Evolutionary conservation across 1,284 basidiomycete species (phyloP).

Genomic region (Vanrija humicola): DNA sequence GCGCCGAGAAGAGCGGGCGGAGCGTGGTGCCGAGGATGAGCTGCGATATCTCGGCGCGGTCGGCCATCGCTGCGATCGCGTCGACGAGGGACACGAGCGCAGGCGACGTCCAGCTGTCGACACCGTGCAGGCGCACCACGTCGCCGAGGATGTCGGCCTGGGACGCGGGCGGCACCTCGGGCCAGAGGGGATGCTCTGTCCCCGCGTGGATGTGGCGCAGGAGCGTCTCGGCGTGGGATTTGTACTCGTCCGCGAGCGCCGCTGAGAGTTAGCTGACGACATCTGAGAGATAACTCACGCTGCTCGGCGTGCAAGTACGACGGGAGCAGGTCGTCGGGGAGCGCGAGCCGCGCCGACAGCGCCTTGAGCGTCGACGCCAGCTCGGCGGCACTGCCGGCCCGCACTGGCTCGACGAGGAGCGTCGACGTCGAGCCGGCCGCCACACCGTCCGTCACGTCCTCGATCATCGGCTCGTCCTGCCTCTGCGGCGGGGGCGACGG

Average conservation of each 20-base stretch:
- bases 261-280: conserved; percentile 8
- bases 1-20: conserved; percentile 25
- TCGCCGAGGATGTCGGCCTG: conserved; percentile 22
- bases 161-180: conserved; percentile 18
- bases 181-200: conserved; percentile 16
- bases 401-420: not conserved
- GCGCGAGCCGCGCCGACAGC: conserved; percentile 16
- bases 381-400: conserved; percentile 7
- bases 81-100: conserved; percentile 19
- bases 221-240: not conserved
- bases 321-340: conserved; percentile 28
- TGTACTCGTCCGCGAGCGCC: conserved; percentile 9
- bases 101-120: conserved; percentile 28
- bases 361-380: conserved; percentile 12
- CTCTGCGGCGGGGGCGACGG: not conserved
- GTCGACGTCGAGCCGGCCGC: not conserved
- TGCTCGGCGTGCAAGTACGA: conserved; percentile 21
- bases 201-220: conserved; percentile 14
- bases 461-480: conserved; percentile 17
- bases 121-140: conserved; percentile 27
- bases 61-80: conserved; percentile 5
- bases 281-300: conserved; percentile 10
- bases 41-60: conserved; percentile 10
- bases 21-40: conserved; percentile 22
- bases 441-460: conserved; percentile 21